These are phyloP conservation scores for Crithidia expoeki DNA, from an alignment of 208 protist species.

Conservation along the genomic window DNA sequence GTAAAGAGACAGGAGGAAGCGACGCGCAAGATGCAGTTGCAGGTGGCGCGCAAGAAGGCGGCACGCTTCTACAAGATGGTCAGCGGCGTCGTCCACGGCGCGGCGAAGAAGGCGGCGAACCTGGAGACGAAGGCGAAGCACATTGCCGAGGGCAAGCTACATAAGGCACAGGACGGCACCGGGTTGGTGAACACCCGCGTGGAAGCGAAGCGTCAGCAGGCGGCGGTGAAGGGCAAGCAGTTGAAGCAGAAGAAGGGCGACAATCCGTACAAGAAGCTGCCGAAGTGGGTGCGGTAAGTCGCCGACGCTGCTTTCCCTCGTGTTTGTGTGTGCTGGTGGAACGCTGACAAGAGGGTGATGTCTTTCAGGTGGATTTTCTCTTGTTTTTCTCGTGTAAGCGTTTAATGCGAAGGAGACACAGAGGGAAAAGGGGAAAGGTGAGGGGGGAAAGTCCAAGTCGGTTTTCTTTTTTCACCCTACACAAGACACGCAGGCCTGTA, in stretches of 20 bases:
- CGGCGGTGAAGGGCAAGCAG: slow-evolving; percentile 53
- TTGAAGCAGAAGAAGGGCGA: slow-evolving; percentile 64
- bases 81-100: slow-evolving; percentile 74
- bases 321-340: too few species aligned
- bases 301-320: too few species aligned
- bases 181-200: slow-evolving; percentile 63
- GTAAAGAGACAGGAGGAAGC: slow-evolving; percentile 74
- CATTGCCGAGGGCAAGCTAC: slow-evolving; percentile 66
- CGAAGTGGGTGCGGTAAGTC: slow-evolving; percentile 83
- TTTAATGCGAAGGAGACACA: background rate
- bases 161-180: slow-evolving; percentile 56
- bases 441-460: too few species aligned
- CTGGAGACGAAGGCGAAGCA: slow-evolving; percentile 84
- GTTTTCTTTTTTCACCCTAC: too few species aligned
- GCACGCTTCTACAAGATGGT: slow-evolving; percentile 92
- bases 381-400: slow-evolving; percentile 12
- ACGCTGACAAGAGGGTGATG: too few species aligned
- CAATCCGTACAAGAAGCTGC: slow-evolving; percentile 89
- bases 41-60: slow-evolving; percentile 91
- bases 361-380: background rate
- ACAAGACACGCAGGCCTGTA: too few species aligned
- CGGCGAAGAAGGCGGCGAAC: slow-evolving; percentile 56
- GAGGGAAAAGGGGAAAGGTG: too few species aligned
- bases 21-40: slow-evolving; percentile 89
- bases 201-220: slow-evolving; percentile 51